Evolutionary conservation across 257 asterid species (phyloP).

Genomic region (Nicotiana tomentosiformis): DNA sequence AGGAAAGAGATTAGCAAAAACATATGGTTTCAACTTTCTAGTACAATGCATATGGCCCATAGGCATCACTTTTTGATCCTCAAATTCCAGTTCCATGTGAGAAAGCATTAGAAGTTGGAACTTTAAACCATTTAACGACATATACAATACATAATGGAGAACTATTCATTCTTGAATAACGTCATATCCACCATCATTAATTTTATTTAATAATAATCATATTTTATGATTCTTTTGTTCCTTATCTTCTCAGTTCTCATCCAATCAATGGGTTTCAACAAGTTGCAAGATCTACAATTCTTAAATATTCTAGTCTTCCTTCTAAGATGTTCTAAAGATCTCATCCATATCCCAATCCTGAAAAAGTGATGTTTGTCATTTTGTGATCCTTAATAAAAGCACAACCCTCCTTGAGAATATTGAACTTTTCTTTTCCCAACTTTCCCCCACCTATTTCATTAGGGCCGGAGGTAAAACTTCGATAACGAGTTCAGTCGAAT

Average conservation of each 20-base stretch:
- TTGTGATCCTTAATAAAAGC: constrained; percentile 9
- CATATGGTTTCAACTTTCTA: constrained; percentile 31
- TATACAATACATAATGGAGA: background rate
- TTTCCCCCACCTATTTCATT: background rate
- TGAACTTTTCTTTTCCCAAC: background rate
- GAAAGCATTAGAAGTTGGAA: constrained; percentile 5
- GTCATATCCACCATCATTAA: background rate
- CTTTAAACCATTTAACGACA: background rate
- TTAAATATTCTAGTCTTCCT: background rate
- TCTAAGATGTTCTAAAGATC: constrained; percentile 34
- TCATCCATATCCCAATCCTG: constrained; percentile 27
- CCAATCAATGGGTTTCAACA: constrained; percentile 17
- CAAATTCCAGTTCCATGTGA: constrained; percentile 23
- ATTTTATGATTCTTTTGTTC: constrained; percentile 8
- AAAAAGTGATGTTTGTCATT: constrained; percentile 49
- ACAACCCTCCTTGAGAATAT: background rate
- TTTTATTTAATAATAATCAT: background rate
- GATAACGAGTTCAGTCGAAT: too few species aligned
- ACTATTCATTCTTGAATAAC: background rate
- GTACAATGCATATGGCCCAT: constrained; percentile 23
- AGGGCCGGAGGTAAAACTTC: too few species aligned
- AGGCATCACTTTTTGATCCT: background rate
- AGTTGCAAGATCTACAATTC: constrained; percentile 20
- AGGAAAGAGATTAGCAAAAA: background rate
- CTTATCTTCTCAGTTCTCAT: constrained; percentile 26